Conservation (phyloP, 1,139 yeast species). For the Protomyces inouyei region DNA sequence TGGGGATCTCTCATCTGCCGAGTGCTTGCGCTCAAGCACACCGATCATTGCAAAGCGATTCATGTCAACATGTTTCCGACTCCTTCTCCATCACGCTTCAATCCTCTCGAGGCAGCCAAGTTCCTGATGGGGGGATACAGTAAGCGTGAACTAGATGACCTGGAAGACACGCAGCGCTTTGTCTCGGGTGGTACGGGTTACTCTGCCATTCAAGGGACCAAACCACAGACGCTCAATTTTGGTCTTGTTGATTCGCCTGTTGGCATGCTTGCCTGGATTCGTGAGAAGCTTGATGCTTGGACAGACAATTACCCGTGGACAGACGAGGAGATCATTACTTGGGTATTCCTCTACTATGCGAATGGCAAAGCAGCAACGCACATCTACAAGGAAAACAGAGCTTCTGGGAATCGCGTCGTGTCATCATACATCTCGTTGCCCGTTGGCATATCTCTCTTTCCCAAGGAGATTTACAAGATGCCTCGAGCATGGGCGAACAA, state of each 20-base stretch:
- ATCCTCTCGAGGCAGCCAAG: slow-evolving; percentile 19
- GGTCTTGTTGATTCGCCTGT: slow-evolving; percentile 24
- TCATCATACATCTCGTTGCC: slow-evolving; percentile 6
- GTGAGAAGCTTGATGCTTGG: slow-evolving; percentile 23
- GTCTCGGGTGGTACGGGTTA: slow-evolving; percentile 17
- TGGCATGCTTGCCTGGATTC: slow-evolving; percentile 28
- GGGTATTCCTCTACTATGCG: slow-evolving; percentile 22
- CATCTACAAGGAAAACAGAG: slow-evolving; percentile 17
- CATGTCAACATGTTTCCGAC: slow-evolving; percentile 25
- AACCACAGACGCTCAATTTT: slow-evolving; percentile 24
- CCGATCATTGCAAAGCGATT: slow-evolving; percentile 20
- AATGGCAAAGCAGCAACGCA: slow-evolving; percentile 21
- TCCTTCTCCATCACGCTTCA: slow-evolving; percentile 19
- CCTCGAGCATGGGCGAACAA: slow-evolving; percentile 19
- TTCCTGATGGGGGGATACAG: slow-evolving; percentile 14
- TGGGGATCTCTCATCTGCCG: slow-evolving; percentile 25
- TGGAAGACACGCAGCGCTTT: slow-evolving; percentile 6
- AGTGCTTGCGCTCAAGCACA: slow-evolving; percentile 2
- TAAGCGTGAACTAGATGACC: background rate
- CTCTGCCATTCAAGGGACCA: slow-evolving; percentile 21
- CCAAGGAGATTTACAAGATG: slow-evolving; percentile 21
- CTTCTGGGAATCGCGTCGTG: background rate
- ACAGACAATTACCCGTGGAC: slow-evolving; percentile 15
- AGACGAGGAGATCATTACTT: slow-evolving; percentile 21
- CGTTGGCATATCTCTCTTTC: slow-evolving; percentile 22